Percentiles rank a stretch among this genome's conserved stretches.
Conservation (phyloP, 371 early-diverging fungal genomes). For the Syncephalastrum sp. region DNA sequence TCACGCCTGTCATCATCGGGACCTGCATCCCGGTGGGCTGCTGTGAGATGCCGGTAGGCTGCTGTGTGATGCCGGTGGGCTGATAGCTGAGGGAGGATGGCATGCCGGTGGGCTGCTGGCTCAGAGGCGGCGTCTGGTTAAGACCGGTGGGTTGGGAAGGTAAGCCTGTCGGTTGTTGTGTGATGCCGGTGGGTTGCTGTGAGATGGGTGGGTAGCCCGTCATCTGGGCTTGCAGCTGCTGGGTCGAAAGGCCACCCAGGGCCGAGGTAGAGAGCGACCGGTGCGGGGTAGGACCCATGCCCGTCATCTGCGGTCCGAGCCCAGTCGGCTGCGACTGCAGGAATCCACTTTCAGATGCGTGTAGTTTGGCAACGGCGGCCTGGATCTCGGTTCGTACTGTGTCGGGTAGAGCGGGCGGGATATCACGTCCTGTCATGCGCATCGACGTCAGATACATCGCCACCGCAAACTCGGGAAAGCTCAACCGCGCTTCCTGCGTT, state of each 20-base stretch:
- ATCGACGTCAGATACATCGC: constrained; percentile 59
- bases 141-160: no score
- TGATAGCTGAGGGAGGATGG: no score
- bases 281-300: constrained; percentile 7
- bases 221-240: constrained; percentile 15
- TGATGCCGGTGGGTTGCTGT: constrained; percentile 12
- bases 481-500: constrained; percentile 45
- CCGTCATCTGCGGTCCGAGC: neutral
- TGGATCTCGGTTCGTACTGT: constrained; percentile 35
- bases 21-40: constrained; percentile 25
- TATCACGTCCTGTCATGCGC: constrained; percentile 45
- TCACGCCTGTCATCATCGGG: constrained; percentile 39
- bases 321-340: constrained; percentile 12
- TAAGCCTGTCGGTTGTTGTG: neutral
- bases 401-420: constrained; percentile 42
- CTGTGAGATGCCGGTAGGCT: constrained; percentile 19
- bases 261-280: constrained; percentile 19
- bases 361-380: constrained; percentile 27
- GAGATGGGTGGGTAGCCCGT: constrained; percentile 4
- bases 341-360: constrained; percentile 12
- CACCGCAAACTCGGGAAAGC: constrained; percentile 60
- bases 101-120: no score
- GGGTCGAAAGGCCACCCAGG: constrained; percentile 8
- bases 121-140: no score
- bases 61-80: constrained; percentile 11